These are phyloP conservation scores for Leersia perrieri DNA, from an alignment of 176 grass and related monocot species.

Conservation along the genomic window DNA sequence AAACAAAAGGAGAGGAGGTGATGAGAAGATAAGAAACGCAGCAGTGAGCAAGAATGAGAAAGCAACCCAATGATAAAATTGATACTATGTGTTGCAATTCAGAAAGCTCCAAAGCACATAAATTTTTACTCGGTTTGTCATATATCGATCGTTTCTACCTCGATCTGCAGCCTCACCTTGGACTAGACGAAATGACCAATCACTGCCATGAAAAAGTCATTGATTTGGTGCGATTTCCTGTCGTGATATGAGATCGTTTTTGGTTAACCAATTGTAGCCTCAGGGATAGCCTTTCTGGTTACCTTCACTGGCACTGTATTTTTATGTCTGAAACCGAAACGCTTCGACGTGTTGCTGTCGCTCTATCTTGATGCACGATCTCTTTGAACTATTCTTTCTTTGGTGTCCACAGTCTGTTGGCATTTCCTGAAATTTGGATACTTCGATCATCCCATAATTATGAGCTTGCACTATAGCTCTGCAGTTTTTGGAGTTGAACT, in stretches of 20 bases:
- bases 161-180: too few relatives aligned
- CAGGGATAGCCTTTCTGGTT: background rate
- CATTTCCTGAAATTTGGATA: conserved; percentile 14
- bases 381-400: conserved; percentile 1
- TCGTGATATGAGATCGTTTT: background rate
- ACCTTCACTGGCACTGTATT: conserved; percentile 24
- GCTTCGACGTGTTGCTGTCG: background rate
- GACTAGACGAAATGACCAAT: too few relatives aligned
- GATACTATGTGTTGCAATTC: conserved; percentile 15
- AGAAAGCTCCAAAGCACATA: background rate
- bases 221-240: conserved; percentile 19
- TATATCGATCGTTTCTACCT: too few relatives aligned
- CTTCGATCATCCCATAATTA: background rate
- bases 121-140: conserved; percentile 26
- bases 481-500: background rate
- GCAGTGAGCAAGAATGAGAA: conserved; percentile 21
- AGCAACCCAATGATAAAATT: background rate
- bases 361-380: background rate
- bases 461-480: too few relatives aligned
- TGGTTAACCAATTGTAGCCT: background rate
- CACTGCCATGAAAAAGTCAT: conserved; percentile 10
- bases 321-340: conserved; percentile 24
- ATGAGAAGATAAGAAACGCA: conserved; percentile 5
- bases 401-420: background rate
- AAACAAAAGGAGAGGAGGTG: conserved; percentile 29